phyloP scores from a whole-genome alignment of 2,329 filamentous ascomycete species.

The Fonsecaea erecta region DNA sequence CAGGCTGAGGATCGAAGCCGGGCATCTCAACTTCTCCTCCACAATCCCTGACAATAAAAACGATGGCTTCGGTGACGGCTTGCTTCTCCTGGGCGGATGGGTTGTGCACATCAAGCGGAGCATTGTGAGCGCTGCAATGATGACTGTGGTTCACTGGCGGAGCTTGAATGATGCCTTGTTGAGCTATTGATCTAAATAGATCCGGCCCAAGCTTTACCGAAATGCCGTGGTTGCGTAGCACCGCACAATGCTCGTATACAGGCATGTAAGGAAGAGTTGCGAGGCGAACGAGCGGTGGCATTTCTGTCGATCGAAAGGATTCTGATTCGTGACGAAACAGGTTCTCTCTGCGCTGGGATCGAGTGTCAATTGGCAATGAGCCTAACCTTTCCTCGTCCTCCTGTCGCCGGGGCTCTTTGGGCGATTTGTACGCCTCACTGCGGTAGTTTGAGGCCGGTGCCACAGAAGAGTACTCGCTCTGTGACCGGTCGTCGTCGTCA shows the following conservation, averaged over 20 bases:
- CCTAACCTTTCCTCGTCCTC: not conserved
- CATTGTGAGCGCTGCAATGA: not conserved
- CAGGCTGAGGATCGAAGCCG: not conserved
- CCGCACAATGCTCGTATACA: constrained; percentile 18
- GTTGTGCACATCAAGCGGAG: constrained; percentile 10
- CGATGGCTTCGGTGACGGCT: constrained; percentile 15
- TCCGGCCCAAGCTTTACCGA: constrained; percentile 14
- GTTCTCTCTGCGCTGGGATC: not conserved
- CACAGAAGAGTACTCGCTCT: not conserved
- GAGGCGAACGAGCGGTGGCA: not conserved
- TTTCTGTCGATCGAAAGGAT: not conserved
- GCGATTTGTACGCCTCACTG: not conserved
- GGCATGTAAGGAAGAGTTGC: not conserved
- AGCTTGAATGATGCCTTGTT: not conserved
- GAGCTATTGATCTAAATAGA: not conserved
- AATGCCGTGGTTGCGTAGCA: constrained; percentile 22
- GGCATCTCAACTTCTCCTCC: constrained; percentile 21
- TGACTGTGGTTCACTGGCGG: not conserved
- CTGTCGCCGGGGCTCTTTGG: not conserved
- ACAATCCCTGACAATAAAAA: constrained; percentile 8
- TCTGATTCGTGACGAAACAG: not conserved
- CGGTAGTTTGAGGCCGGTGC: not conserved
- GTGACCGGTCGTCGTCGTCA: not conserved
- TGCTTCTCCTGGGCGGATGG: constrained; percentile 12
- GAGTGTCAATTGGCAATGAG: not conserved